These are phyloP conservation scores for Peronospora belbahrii DNA, from an alignment of 352 stramenopile genomes.

Conservation along the genomic window DNA sequence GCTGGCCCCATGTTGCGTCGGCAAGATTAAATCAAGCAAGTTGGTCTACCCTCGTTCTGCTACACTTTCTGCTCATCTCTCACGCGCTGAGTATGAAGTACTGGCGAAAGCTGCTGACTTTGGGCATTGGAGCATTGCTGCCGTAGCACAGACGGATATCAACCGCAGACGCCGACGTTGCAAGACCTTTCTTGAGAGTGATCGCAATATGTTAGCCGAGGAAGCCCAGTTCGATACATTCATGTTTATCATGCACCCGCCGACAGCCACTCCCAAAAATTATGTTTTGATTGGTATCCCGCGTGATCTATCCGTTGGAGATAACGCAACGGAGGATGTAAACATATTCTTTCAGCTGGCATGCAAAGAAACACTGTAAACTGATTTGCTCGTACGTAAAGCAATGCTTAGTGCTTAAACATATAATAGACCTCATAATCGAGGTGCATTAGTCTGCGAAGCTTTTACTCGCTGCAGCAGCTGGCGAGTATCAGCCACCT, in stretches of 20 bases:
- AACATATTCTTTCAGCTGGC: slow-evolving; percentile 20
- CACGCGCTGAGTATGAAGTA: slow-evolving; percentile 66
- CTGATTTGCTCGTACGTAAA: slow-evolving; percentile 18
- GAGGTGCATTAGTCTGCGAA: slow-evolving; percentile 1
- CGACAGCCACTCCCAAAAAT: slow-evolving; percentile 71
- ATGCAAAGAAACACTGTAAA: slow-evolving; percentile 23
- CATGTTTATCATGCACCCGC: slow-evolving; percentile 77
- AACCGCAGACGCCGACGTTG: slow-evolving; percentile 55
- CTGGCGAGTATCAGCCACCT: slow-evolving; percentile 23
- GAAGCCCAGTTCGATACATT: slow-evolving; percentile 56
- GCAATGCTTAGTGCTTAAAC: slow-evolving; percentile 20
- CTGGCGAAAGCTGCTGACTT: slow-evolving; percentile 73
- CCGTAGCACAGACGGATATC: slow-evolving; percentile 35
- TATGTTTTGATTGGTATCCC: slow-evolving; percentile 72
- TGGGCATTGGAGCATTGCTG: slow-evolving; percentile 38
- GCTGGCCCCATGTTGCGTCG: slow-evolving; percentile 72
- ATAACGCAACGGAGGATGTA: neutral
- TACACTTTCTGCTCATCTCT: slow-evolving; percentile 31
- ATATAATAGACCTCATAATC: slow-evolving; percentile 1
- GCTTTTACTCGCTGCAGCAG: slow-evolving; percentile 41
- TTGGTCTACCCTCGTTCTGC: slow-evolving; percentile 55
- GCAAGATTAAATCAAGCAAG: slow-evolving; percentile 65
- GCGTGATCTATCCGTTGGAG: slow-evolving; percentile 3
- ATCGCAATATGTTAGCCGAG: slow-evolving; percentile 53
- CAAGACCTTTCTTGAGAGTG: slow-evolving; percentile 76